These are phyloP conservation scores for Ophiostoma ips DNA, from an alignment of 2,329 filamentous ascomycete genomes.

Conservation along the genomic window DNA sequence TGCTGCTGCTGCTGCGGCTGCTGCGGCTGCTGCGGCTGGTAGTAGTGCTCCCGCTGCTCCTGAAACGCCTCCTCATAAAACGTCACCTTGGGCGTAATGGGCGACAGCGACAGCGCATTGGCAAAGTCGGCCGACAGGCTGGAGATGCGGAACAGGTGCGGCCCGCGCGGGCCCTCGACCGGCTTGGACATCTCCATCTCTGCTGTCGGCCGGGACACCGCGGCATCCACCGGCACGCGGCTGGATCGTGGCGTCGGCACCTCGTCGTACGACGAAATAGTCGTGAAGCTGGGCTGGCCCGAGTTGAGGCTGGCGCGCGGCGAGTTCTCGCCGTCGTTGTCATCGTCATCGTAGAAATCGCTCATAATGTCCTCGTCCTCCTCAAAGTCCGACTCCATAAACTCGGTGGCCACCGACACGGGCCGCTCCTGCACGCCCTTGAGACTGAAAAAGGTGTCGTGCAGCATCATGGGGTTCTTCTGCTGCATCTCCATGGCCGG, in stretches of 20 bases:
- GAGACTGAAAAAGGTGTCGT: slow-evolving; percentile 48
- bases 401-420: slow-evolving; percentile 59
- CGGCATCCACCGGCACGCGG: slow-evolving; percentile 29
- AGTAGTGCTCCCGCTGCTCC: too few species aligned
- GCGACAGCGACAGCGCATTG: slow-evolving; percentile 53
- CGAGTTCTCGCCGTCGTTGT: slow-evolving; percentile 48
- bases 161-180: slow-evolving; percentile 68
- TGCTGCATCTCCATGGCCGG: slow-evolving; percentile 38
- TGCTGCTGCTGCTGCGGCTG: too few species aligned
- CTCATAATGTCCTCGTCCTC: slow-evolving; percentile 52
- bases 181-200: slow-evolving; percentile 32
- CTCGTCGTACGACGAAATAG: slow-evolving; percentile 77
- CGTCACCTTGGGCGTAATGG: slow-evolving; percentile 41
- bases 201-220: too few species aligned
- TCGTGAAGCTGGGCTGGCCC: slow-evolving; percentile 65
- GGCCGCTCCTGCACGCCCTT: slow-evolving; percentile 42
- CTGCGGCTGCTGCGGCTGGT: not conserved
- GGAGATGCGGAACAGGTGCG: slow-evolving; percentile 71
- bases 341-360: slow-evolving; percentile 40
- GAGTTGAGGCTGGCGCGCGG: slow-evolving; percentile 56
- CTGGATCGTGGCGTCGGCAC: slow-evolving; percentile 60
- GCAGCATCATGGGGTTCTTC: slow-evolving; percentile 26
- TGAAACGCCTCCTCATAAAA: too few species aligned
- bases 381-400: slow-evolving; percentile 62
- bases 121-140: slow-evolving; percentile 42